Evolutionary conservation across 176 grass and related monocot genomes (phyloP), one percentile per base, ranked within the genome.

Genomic region (Puya raimondii): DNA sequence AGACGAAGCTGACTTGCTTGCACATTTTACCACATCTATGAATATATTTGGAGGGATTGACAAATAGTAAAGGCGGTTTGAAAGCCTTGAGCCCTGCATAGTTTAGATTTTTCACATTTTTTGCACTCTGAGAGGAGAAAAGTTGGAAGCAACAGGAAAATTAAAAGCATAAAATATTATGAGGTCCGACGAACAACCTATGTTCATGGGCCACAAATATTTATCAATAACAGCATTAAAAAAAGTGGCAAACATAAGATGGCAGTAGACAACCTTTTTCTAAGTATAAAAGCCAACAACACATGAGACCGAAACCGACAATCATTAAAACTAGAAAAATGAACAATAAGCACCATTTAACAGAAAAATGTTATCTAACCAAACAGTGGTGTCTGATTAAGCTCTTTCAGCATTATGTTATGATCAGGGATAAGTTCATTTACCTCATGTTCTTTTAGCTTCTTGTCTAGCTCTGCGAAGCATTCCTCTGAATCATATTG

Each of bases 11-110:
- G 86, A 88, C 76, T 83, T 86, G 74, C 86, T 97, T 70, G 93
- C 73, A 76, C 89, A 97, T 79, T 97, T 92, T 69, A 97, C 89
- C 68, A 90, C 93, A 85, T 97, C 86, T 53, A 92, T 75, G 84
- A 97, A 97, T 77, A 97, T 97, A 80, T 92, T 97, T 66, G 89
- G 89, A 56, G 93, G 93, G 81, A 97, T 97, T 53, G 93, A 92
- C 70, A 97, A 78, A 81, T 97, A 97, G 75, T 79, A 92, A 54
- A 97, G 82, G 49, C 89, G 80, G 74, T 92, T 92, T 64, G 93
- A 87, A 75, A 85, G 64, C 79, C 89, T 85, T 48, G 78, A 79
- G 77, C 81, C 86, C 93, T 97, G 83, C 65, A 85, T 21, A 71
- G 12, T 61, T 27, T 22, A 67, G 10, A 29, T 64, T 47, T 64